Evolutionary conservation across 768 basidiomycete genomes (phyloP).

Genomic region (Tulasnella sp.): DNA sequence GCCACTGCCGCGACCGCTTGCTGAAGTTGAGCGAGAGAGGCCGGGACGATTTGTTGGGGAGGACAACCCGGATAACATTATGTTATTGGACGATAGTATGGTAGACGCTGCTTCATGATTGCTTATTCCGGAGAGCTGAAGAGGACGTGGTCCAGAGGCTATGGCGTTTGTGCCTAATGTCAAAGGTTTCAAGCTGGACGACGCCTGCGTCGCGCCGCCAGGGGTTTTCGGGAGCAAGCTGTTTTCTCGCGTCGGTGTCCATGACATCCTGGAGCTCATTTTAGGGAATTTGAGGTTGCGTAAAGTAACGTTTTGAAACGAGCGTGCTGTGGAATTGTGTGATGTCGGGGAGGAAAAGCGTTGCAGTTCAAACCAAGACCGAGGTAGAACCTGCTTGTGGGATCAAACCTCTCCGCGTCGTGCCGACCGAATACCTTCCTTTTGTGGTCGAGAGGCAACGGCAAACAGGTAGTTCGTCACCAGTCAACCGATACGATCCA

Average conservation of each 20-base stretch:
- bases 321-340: constrained; percentile 34
- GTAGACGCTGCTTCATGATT: not conserved
- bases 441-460: no score
- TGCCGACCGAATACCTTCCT: no score
- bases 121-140: constrained; percentile 2
- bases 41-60: not conserved
- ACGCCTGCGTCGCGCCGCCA: no score
- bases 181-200: constrained; percentile 10
- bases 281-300: not conserved
- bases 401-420: no score
- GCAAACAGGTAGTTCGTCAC: no score
- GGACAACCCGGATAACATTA: not conserved
- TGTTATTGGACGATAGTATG: no score
- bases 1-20: not conserved
- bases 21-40: constrained; percentile 5
- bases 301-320: not conserved
- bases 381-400: no score
- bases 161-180: not conserved
- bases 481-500: no score
- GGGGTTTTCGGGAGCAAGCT: no score
- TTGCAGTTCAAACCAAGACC: no score
- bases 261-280: not conserved
- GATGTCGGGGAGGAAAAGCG: no score
- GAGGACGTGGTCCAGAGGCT: constrained; percentile 3
- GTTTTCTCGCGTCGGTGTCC: no score